These are phyloP conservation scores for Kodamaea arcana DNA, from an alignment of 1,139 yeast species.

Conservation along the genomic window DNA sequence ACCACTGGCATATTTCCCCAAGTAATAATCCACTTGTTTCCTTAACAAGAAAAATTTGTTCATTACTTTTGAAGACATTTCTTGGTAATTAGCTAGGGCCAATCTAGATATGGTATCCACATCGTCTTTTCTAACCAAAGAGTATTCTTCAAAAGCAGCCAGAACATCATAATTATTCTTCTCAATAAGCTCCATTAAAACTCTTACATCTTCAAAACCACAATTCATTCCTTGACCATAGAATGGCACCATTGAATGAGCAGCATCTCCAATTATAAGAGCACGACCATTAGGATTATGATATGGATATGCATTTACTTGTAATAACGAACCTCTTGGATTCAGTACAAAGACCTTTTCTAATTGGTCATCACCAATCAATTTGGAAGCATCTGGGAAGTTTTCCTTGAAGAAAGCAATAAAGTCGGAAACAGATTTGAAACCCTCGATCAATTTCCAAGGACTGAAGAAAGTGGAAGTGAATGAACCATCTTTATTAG, in stretches of 20 bases:
- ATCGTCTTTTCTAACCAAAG: constrained; percentile 57
- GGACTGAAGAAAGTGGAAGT: constrained; percentile 90
- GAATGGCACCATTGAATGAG: constrained; percentile 96
- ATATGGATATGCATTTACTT: constrained; percentile 64
- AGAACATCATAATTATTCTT: constrained; percentile 36
- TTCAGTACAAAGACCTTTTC: constrained; percentile 50
- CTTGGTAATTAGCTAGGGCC: constrained; percentile 77
- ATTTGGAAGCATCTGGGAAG: constrained; percentile 70
- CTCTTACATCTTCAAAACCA: constrained; percentile 86
- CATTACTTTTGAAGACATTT: constrained; percentile 82
- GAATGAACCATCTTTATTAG: constrained; percentile 81
- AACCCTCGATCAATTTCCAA: constrained; percentile 56
- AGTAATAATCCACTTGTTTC: constrained; percentile 61
- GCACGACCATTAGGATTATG: constrained; percentile 59
- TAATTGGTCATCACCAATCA: constrained; percentile 61
- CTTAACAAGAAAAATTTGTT: constrained; percentile 60
- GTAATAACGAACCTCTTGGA: constrained; percentile 76
- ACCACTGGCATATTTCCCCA: constrained; percentile 48
- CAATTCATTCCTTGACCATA: constrained; percentile 98
- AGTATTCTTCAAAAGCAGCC: constrained; percentile 55
- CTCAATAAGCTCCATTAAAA: constrained; percentile 56
- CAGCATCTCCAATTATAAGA: constrained; percentile 84
- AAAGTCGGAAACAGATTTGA: constrained; percentile 43
- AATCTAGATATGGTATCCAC: constrained; percentile 70
- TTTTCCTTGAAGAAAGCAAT: constrained; percentile 51